Evolutionary conservation across 2,329 filamentous ascomycete genomes (phyloP).

Genomic region (Epichloe aotearoae): DNA sequence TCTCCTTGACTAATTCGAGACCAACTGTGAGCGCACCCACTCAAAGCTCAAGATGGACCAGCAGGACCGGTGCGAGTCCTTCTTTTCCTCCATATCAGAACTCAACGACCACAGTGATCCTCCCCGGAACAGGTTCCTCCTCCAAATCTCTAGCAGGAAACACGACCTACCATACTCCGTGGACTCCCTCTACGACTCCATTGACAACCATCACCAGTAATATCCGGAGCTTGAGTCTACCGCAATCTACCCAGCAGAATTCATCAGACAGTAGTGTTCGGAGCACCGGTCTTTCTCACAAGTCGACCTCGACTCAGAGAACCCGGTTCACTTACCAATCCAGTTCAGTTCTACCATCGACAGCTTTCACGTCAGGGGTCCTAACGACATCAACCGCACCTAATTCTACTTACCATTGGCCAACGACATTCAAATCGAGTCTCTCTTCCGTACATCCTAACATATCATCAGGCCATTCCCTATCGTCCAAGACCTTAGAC

Average conservation of each 20-base stretch:
- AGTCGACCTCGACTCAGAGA: not conserved
- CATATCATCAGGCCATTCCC: not conserved
- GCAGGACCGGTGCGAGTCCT: not conserved
- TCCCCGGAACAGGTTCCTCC: not conserved
- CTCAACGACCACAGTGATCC: slow-evolving; percentile 12
- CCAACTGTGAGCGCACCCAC: not conserved
- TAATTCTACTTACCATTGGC: slow-evolving; percentile 1
- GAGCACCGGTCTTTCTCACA: not conserved
- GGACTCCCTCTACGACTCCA: not conserved
- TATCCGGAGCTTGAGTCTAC: not conserved
- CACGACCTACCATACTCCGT: not conserved
- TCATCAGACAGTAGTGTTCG: not conserved
- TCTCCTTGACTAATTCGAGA: not conserved
- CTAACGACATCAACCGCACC: not conserved
- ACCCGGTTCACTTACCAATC: not conserved
- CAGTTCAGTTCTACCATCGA: slow-evolving; percentile 1
- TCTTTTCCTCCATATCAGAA: slow-evolving; percentile 2
- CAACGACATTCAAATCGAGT: not conserved
- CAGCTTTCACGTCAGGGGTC: not conserved
- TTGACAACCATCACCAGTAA: not conserved
- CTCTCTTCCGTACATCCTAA: not conserved
- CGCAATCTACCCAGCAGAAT: not conserved
- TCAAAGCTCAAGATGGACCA: not conserved
- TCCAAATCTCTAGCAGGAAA: not conserved
- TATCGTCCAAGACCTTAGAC: not conserved